Percentiles rank a stretch among this genome's conserved stretches.
Conservation (phyloP, 2,329 filamentous ascomycete genomes). For the Penicillium thymicola region DNA sequence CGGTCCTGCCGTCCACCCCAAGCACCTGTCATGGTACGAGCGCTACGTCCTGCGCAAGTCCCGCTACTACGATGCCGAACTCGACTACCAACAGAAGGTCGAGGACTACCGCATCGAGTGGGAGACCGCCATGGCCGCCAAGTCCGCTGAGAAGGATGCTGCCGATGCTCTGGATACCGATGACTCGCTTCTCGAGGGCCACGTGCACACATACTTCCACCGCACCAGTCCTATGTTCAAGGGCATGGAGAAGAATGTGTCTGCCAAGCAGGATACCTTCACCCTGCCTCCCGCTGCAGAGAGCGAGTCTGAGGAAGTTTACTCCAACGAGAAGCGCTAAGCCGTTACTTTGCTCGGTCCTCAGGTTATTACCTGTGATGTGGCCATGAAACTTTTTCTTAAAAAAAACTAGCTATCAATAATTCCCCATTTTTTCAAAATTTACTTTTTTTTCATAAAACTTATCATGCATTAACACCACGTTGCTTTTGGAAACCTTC, state of each 20-base stretch:
- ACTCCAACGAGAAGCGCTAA: slow-evolving; percentile 25
- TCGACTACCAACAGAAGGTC: slow-evolving; percentile 81
- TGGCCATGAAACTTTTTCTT: not conserved
- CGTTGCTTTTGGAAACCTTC: slow-evolving; percentile 7
- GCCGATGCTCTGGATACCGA: slow-evolving; percentile 37
- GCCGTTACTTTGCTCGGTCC: not conserved
- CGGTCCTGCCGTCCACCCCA: slow-evolving; percentile 85
- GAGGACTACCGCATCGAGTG: slow-evolving; percentile 69
- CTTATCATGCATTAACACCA: slow-evolving; percentile 5
- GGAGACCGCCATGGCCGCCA: slow-evolving; percentile 49
- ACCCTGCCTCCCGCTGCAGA: slow-evolving; percentile 35
- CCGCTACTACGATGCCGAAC: slow-evolving; percentile 77
- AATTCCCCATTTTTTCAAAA: slow-evolving; percentile 7
- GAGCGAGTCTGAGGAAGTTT: slow-evolving; percentile 20
- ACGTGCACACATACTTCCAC: slow-evolving; percentile 55
- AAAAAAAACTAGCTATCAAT: slow-evolving; percentile 1
- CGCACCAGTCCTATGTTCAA: slow-evolving; percentile 48
- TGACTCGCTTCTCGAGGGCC: slow-evolving; percentile 48
- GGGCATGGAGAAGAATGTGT: slow-evolving; percentile 32
- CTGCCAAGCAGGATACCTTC: slow-evolving; percentile 32
- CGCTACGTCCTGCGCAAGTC: slow-evolving; percentile 66
- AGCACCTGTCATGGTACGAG: slow-evolving; percentile 87
- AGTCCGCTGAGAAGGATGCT: slow-evolving; percentile 48
- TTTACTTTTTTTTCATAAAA: slow-evolving; percentile 4
- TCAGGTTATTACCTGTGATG: not conserved